A percentile compares a stretch with the other conserved stretches of the same genome.
These are phyloP conservation scores for Carex myosuroides DNA, from an alignment of 176 grass and related monocot genomes.

Conservation along the genomic window DNA sequence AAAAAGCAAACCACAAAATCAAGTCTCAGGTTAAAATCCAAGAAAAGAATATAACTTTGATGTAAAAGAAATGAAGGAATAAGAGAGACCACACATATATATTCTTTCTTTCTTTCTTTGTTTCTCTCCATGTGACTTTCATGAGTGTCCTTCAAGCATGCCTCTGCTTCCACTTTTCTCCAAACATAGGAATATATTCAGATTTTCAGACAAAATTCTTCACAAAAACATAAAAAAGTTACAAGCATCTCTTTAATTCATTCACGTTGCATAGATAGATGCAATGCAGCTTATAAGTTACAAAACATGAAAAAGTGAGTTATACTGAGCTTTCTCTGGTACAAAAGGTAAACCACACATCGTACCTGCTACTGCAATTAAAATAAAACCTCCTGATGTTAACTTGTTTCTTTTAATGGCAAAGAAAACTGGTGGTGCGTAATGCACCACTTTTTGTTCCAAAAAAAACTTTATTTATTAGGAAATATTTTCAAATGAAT, in stretches of 20 bases:
- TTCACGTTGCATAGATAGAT: not conserved
- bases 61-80: not conserved
- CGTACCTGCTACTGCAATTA: not conserved
- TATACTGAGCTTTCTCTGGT: not conserved
- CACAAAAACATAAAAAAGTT: not conserved
- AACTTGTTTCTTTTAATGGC: too few species aligned
- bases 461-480: too few species aligned
- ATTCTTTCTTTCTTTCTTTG: not conserved
- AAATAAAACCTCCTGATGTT: too few species aligned
- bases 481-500: too few species aligned
- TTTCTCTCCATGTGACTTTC: not conserved
- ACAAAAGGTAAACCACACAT: not conserved
- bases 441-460: too few species aligned
- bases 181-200: not conserved
- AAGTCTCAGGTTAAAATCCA: conserved; percentile 4
- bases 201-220: not conserved
- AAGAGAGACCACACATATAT: not conserved
- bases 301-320: not conserved
- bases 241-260: not conserved
- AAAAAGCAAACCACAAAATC: conserved; percentile 11
- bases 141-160: conserved; percentile 11
- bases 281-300: not conserved
- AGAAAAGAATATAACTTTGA: conserved; percentile 11
- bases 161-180: not conserved
- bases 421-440: too few species aligned